phyloP scores from a whole-genome alignment of 225 moss, liverwort and hornwort genomes.

The Climacium dendroides region DNA sequence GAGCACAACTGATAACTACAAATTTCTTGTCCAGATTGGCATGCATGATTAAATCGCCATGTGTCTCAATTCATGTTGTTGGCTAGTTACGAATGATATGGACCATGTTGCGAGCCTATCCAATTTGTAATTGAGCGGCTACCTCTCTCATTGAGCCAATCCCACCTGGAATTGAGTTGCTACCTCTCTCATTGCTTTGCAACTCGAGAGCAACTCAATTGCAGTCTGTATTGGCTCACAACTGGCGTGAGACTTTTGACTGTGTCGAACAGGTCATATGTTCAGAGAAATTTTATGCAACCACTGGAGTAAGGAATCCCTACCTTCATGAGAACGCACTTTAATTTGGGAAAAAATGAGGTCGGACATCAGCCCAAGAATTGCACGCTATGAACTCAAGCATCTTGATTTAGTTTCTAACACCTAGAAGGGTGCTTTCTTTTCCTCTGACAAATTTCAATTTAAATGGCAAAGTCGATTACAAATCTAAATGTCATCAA shows the following conservation, averaged over 20 bases:
- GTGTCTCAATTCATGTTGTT: neutral
- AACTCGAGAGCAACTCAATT: neutral
- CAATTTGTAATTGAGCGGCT: neutral
- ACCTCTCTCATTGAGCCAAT: neutral
- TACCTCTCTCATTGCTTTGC: neutral
- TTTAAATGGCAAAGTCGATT: neutral
- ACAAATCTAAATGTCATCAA: neutral
- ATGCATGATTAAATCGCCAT: neutral
- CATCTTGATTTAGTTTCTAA: neutral
- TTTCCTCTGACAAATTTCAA: neutral
- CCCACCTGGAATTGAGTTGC: neutral
- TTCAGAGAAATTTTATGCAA: neutral
- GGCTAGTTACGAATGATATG: rapidly evolving
- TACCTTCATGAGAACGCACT: neutral
- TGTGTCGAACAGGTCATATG: neutral
- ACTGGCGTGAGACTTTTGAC: neutral
- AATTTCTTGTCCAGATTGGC: too few species aligned
- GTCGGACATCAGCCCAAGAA: neutral
- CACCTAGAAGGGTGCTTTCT: neutral
- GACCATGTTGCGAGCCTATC: neutral
- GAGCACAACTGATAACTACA: neutral
- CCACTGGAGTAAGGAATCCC: neutral
- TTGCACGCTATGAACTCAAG: neutral
- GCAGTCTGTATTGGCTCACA: neutral
- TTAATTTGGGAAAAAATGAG: neutral